A percentile compares a stretch with the other conserved stretches of the same genome.
Evolutionary conservation across 192 early-diverging fungal species (phyloP).

Genomic region (Dissophora globulifera): DNA sequence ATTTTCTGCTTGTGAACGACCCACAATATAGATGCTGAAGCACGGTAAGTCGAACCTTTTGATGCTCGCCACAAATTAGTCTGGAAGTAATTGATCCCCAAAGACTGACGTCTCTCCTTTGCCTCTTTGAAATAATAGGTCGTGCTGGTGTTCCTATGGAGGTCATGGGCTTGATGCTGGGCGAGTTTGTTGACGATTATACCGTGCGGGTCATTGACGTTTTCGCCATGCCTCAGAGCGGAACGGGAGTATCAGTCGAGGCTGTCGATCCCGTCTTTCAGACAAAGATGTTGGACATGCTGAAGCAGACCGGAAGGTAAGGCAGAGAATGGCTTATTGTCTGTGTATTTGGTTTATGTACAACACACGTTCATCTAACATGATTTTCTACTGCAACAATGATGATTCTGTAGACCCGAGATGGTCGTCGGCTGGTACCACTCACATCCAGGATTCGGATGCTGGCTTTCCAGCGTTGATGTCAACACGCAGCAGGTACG

Average conservation of each 20-base stretch:
- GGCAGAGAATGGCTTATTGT: no score
- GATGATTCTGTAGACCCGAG: slow-evolving; percentile 76
- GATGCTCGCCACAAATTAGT: no score
- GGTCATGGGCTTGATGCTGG: slow-evolving; percentile 99
- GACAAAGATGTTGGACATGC: slow-evolving; percentile 99
- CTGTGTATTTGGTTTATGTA: no score
- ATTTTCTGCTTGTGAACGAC: neutral
- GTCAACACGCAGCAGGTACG: slow-evolving; percentile 97
- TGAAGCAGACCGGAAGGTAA: slow-evolving; percentile 98
- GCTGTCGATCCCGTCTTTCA: slow-evolving; percentile 99
- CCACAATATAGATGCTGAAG: slow-evolving; percentile 79
- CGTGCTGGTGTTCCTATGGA: slow-evolving; percentile 99
- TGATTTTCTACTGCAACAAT: no score
- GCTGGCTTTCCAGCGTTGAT: slow-evolving; percentile 99
- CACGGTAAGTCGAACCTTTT: slow-evolving; percentile 75
- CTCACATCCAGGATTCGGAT: slow-evolving; percentile 99
- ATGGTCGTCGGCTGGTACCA: slow-evolving; percentile 99
- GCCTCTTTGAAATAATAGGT: no score
- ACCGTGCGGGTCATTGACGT: slow-evolving; percentile 99
- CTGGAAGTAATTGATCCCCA: no score
- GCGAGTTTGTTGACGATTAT: slow-evolving; percentile 99
- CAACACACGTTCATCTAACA: no score
- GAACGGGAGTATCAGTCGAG: slow-evolving; percentile 99
- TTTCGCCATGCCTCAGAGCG: slow-evolving; percentile 99
- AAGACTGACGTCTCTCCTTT: no score